phyloP scores from a whole-genome alignment of 768 basidiomycete species.

The Paxillus involutus region DNA sequence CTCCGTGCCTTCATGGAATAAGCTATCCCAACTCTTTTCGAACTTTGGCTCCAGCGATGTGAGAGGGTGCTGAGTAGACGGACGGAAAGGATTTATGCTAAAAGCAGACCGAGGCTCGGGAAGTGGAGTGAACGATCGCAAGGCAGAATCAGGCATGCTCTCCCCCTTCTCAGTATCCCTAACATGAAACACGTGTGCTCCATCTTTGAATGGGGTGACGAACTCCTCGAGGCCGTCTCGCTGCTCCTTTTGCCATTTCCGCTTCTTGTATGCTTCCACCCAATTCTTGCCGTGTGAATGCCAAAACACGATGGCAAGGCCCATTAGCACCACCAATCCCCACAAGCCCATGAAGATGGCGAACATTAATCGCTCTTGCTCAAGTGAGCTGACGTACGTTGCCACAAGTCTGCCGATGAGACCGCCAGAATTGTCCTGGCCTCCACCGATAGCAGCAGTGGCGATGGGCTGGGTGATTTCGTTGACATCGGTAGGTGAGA shows the following conservation, averaged over 20 bases:
- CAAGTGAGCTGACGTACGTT: slow-evolving; percentile 68
- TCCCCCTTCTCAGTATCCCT: slow-evolving; percentile 26
- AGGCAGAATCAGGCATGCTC: slow-evolving; percentile 21
- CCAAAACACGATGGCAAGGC: slow-evolving; percentile 67
- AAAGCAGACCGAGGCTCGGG: slow-evolving; percentile 35
- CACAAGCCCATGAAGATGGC: slow-evolving; percentile 80
- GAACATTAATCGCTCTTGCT: slow-evolving; percentile 85
- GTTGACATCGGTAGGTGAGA: slow-evolving; percentile 69
- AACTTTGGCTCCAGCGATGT: slow-evolving; percentile 29
- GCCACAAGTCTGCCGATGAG: slow-evolving; percentile 73
- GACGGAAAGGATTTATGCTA: slow-evolving; percentile 36
- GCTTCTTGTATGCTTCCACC: slow-evolving; percentile 46
- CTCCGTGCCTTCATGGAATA: slow-evolving; percentile 34
- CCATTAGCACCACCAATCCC: slow-evolving; percentile 83
- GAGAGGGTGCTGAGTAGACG: slow-evolving; percentile 33
- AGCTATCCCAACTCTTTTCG: slow-evolving; percentile 46
- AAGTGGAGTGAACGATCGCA: slow-evolving; percentile 52
- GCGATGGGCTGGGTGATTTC: slow-evolving; percentile 81
- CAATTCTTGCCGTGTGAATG: slow-evolving; percentile 56
- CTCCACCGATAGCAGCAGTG: slow-evolving; percentile 73
- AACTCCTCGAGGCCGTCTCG: slow-evolving; percentile 47
- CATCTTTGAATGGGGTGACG: slow-evolving; percentile 23
- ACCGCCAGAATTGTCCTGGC: slow-evolving; percentile 50
- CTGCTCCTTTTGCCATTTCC: slow-evolving; percentile 53
- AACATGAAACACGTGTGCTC: slow-evolving; percentile 15